phyloP scores from a whole-genome alignment of 768 basidiomycete genomes.

The Daedalea quercina region DNA sequence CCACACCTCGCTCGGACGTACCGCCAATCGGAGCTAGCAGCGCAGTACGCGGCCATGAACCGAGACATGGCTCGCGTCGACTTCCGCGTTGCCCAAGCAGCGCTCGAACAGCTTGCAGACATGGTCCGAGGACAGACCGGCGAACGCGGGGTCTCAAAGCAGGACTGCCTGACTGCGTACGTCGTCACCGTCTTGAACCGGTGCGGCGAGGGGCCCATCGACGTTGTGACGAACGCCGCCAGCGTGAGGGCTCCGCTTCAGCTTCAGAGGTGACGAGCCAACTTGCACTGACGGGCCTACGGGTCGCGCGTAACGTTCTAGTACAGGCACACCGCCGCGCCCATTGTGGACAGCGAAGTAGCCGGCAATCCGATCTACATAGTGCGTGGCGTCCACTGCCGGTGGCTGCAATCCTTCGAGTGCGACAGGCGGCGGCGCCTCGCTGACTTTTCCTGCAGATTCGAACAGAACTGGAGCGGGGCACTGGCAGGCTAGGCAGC shows the following conservation, averaged over 20 bases:
- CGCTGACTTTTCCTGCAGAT: background rate
- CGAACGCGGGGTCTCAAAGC: conserved; percentile 13
- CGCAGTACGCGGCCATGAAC: conserved; percentile 6
- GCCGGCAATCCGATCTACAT: conserved; percentile 13
- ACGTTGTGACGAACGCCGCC: conserved; percentile 21
- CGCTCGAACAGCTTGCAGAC: background rate
- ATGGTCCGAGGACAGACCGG: background rate
- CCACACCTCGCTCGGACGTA: conserved; percentile 19
- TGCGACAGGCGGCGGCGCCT: background rate
- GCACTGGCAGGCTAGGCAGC: background rate
- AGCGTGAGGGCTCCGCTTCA: conserved; percentile 16
- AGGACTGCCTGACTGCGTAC: conserved; percentile 27
- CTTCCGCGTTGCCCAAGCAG: background rate
- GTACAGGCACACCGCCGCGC: conserved; percentile 12
- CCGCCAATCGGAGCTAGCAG: conserved; percentile 14
- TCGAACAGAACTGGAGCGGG: background rate
- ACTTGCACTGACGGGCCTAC: background rate
- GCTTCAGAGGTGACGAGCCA: background rate
- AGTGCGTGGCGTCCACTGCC: background rate
- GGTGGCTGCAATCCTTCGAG: background rate
- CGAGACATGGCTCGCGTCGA: conserved; percentile 2
- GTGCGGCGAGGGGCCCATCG: conserved; percentile 8
- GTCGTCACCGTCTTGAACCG: conserved; percentile 19
- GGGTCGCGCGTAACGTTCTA: too few species aligned
- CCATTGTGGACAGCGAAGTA: conserved; percentile 1